Evolutionary conservation across 1,284 basidiomycete genomes (phyloP), one percentile per base, ranked within the genome.

Genomic region (Mycena sp.): DNA sequence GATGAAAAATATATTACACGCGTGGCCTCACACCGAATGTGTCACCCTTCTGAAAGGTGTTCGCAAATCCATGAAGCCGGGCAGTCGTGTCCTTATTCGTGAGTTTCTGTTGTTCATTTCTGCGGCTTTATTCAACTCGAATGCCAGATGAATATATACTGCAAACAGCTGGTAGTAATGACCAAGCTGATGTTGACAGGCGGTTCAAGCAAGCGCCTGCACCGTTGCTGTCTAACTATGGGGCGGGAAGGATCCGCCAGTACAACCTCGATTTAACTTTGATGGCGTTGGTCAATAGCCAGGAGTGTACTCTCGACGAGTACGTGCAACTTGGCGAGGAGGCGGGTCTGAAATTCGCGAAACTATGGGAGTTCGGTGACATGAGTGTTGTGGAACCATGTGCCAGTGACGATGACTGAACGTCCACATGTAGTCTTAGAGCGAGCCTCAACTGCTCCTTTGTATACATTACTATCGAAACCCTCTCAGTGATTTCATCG

Each of bases 21-120:
- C 77, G 38, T 79, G 76, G 73, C 71, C 74, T 6, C 70, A 73
- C 17, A 62, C 65, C 3, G 69, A 72, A 19, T 72, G 72, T 29
- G 55, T 75, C 21, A 65, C 60, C 23, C 77, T 79, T 25, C 72
- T 79, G 9, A 65, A 56, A 10, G 72, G 71, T 28, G 68, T 79
- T 21, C 69, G 73, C 4, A 68, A 69, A 40, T 73, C 68, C 5
- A 73, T 77, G 65, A 68, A 62, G 28, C 71, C 72, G 11, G 40
- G 69, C 28, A 76, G 76, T 54, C 69, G 74, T 1, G 49, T 79
- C 4, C 69, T 79, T 14, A 69, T 79, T 35, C 77, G 65, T 67
- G 44, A 29, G 64, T n/a, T n/a, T 9, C 14, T 35, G 32, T 9
- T 19, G 30, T 23, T 19, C n/a, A n/a, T n/a, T n/a, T n/a, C n/a